phyloP scores from a whole-genome alignment of 805 yeast species.

The Priceomyces melissophilus region DNA sequence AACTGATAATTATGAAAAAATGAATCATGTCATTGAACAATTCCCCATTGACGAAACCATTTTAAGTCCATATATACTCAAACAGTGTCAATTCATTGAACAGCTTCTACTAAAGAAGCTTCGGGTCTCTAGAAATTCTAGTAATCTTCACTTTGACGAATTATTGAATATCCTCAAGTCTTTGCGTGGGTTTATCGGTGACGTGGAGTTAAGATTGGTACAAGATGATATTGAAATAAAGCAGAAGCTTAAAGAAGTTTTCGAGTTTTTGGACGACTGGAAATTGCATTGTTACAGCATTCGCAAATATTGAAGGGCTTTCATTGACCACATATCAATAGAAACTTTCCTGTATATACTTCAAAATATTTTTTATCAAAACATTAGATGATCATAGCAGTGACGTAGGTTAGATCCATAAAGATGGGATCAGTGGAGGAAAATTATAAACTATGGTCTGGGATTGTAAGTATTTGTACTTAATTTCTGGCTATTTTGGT shows the following conservation, averaged over 20 bases:
- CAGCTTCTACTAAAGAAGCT: slow-evolving; percentile 16
- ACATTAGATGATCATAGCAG: neutral
- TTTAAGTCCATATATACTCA: slow-evolving; percentile 31
- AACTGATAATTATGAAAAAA: slow-evolving; percentile 15
- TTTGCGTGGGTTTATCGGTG: slow-evolving; percentile 33
- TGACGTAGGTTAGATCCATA: neutral
- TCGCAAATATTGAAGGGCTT: slow-evolving; percentile 6
- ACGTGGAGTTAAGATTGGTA: slow-evolving; percentile 27
- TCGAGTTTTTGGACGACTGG: slow-evolving; percentile 27
- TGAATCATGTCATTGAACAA: slow-evolving; percentile 16
- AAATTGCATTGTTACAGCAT: slow-evolving; percentile 6
- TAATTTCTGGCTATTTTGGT: too few species aligned
- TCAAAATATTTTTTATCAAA: neutral
- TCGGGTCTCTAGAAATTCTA: neutral
- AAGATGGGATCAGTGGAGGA: slow-evolving; percentile 7
- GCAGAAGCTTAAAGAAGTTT: slow-evolving; percentile 15
- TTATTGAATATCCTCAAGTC: slow-evolving; percentile 7
- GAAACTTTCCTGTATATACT: neutral
- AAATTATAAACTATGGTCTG: slow-evolving; percentile 4
- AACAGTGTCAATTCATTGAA: slow-evolving; percentile 31
- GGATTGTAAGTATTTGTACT: slow-evolving; percentile 2
- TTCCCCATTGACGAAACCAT: slow-evolving; percentile 31
- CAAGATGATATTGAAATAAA: slow-evolving; percentile 29
- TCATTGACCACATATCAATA: too few species aligned
- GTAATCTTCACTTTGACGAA: neutral